phyloP scores from a whole-genome alignment of 2,329 filamentous ascomycete genomes.

The Penicillium sclerotiorum region DNA sequence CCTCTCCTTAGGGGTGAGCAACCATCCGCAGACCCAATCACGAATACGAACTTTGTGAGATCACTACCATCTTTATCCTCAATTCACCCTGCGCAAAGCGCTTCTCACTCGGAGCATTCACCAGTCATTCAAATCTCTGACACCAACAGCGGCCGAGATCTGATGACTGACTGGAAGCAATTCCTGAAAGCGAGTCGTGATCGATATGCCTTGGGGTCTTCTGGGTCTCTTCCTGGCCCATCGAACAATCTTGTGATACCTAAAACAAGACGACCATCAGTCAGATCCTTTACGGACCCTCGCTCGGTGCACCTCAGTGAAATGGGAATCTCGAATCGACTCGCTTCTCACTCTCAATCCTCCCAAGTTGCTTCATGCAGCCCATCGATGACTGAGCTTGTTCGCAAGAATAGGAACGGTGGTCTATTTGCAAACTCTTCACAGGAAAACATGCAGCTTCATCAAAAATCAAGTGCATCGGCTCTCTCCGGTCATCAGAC shows the following conservation, averaged over 20 bases:
- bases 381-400: conserved; percentile 25
- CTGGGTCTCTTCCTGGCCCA: conserved; percentile 20
- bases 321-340: conserved; percentile 31
- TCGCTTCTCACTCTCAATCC: conserved; percentile 27
- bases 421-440: conserved; percentile 12
- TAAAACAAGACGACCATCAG: conserved; percentile 26
- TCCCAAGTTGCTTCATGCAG: conserved; percentile 23
- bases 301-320: conserved; percentile 31
- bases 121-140: not conserved
- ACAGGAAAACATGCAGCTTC: conserved; percentile 15
- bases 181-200: conserved; percentile 10
- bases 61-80: conserved; percentile 16
- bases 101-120: not conserved
- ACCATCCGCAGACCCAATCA: not conserved
- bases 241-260: conserved; percentile 22
- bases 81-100: not conserved
- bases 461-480: conserved; percentile 5
- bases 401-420: conserved; percentile 15
- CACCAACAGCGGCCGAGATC: not conserved
- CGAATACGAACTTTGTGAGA: conserved; percentile 8
- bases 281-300: conserved; percentile 17
- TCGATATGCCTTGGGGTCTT: conserved; percentile 8
- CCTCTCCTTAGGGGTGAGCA: not conserved
- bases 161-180: conserved; percentile 15
- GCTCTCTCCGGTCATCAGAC: not conserved